Evolutionary conservation across 164 flowering plant genomes (phyloP).

Genomic region (Berberis thunbergii): DNA sequence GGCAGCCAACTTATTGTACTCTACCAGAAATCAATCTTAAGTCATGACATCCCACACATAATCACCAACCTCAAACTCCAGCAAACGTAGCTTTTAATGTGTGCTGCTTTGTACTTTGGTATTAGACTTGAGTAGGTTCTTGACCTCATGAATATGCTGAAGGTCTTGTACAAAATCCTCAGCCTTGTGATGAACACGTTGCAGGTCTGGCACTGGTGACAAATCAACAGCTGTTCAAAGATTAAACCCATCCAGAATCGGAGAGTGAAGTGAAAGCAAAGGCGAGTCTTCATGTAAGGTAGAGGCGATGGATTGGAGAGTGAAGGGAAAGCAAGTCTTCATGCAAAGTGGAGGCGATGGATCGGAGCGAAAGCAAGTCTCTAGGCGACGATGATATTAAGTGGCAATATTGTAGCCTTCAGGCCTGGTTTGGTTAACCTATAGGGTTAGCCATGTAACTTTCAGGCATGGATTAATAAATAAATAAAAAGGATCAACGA

Average conservation of each 20-base stretch:
- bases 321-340: too few species aligned
- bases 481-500: too few species aligned
- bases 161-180: background rate
- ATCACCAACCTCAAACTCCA: constrained; percentile 2
- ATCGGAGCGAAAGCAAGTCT: too few species aligned
- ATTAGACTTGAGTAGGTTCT: background rate
- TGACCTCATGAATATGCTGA: background rate
- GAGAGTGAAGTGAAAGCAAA: background rate
- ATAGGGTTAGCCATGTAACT: too few species aligned
- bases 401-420: too few species aligned
- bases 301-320: too few species aligned
- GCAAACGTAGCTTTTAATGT: background rate
- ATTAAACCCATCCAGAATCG: background rate
- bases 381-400: too few species aligned
- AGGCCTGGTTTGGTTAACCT: too few species aligned
- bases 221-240: background rate
- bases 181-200: background rate
- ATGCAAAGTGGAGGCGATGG: too few species aligned
- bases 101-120: background rate
- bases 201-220: background rate
- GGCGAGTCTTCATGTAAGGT: too few species aligned
- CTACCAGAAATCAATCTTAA: background rate
- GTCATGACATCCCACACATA: background rate
- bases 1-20: constrained; percentile 2
- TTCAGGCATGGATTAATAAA: too few species aligned